Base-by-base conservation (phyloP, 192 early-diverging fungal species). In the Diversispora epigaea region DNA sequence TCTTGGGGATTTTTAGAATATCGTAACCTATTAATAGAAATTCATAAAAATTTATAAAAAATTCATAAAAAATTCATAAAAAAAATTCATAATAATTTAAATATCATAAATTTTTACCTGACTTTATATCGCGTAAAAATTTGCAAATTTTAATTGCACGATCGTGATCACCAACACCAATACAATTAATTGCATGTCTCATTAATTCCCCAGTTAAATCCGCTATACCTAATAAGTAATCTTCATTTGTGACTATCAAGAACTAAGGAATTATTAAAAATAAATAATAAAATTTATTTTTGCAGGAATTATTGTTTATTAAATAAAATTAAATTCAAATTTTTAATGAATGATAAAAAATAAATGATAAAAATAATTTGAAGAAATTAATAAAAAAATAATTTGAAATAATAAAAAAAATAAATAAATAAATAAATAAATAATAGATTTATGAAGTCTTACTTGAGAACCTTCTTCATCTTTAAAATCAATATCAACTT, bases 191-290 rank as follows among this genome's bases (percentile, higher is more conserved):
- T 6, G 80, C 80, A 14, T 83, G 78, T 56, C 87, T 78, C 87
- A 89, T 89, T 32, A 89, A 64, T 67, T 89, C 87, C 56, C 88
- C 88, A 9, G 86, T 88, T 41, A 89, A 82, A 76, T 89, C 87
- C 10, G 86, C 87, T 14, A 89, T 68, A 10, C 88, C 88, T 4
- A 86, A 68, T 21, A 89, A 14, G 68, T 88, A 89, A 54, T 88
- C 85, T 47, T 85, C 80, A 12, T 83, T 77, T 11, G 85, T 78
- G 9, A 88, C 65, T 19, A 76, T 9, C 15, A 85, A 57, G 40
- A 79, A 68, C 84, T 84, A 55, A 68, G 56, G 10, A n/a, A 21
- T 56, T 6, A 32, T 32, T 32, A 32, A 32, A 32, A 32, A 2
- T 32, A 32, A 32, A 32, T 32, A 32, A 32, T 32, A 32, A 32